phyloP scores from a whole-genome alignment of 2,329 filamentous ascomycete genomes.

The Monilinia laxa region DNA sequence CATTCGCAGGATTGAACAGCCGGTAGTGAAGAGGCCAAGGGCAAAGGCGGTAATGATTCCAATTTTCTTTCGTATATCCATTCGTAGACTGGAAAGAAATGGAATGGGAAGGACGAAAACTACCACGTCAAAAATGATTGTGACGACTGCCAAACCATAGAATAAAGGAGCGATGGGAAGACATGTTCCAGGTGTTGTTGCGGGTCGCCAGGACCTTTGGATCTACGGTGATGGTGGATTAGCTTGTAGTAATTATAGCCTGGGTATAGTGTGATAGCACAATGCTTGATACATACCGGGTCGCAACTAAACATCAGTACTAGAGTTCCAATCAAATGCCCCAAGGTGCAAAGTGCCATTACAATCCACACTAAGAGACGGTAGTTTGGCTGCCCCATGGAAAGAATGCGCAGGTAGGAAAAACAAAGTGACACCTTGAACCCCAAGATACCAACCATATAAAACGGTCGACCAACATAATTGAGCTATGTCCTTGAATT shows the following conservation, averaged over 20 bases:
- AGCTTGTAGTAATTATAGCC: neutral
- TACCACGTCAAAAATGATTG: constrained; percentile 20
- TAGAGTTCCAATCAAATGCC: constrained; percentile 1
- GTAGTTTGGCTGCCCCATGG: constrained; percentile 18
- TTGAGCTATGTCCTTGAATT: constrained; percentile 14
- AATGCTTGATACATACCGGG: neutral
- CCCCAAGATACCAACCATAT: constrained; percentile 23
- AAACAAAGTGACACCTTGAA: constrained; percentile 28
- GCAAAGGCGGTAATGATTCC: constrained; percentile 28
- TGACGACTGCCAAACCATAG: neutral
- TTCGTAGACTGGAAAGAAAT: constrained; percentile 25
- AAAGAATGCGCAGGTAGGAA: constrained; percentile 26
- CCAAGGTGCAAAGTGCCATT: constrained; percentile 5
- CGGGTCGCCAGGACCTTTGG: neutral
- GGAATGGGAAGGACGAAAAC: constrained; percentile 29
- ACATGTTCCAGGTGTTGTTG: constrained; percentile 9
- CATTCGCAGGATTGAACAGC: constrained; percentile 22
- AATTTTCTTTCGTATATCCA: constrained; percentile 26
- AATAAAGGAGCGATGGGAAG: neutral
- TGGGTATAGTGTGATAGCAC: no score
- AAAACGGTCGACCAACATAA: constrained; percentile 25
- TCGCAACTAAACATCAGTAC: constrained; percentile 11
- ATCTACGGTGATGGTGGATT: neutral
- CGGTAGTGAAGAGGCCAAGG: constrained; percentile 25
- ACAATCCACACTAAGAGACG: constrained; percentile 13